Evolutionary conservation across 106 monocot genomes (phyloP), one percentile per base, ranked within the genome.

Genomic region (Cymbidium sinense): DNA sequence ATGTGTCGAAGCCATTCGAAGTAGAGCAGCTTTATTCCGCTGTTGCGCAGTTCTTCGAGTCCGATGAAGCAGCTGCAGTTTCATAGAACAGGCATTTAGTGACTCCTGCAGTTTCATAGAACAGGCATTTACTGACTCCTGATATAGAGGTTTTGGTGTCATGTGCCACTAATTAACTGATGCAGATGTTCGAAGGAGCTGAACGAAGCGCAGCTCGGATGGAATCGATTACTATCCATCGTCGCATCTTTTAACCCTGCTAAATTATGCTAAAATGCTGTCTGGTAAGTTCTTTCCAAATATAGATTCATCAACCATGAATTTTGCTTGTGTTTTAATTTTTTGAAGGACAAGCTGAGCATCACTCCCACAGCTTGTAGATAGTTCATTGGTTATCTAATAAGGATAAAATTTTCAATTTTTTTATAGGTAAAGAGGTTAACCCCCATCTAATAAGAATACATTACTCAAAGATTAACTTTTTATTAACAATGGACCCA

Each of bases 1-100:
- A 89, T 73, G 95, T 95, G 31, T 90, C 95, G 27, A 95, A 95
- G 74, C 95, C 95, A 72, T 89, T 95, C 52, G 93, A 95, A 79
- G 90, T 90, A 79, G 89, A 93, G 65, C 88, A 95, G 43, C 84
- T 93, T 43, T 96, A 93, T 75, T 85, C 95, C 27, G 87, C 88
- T 52, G 95, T 96, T 2, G 93, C 93, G 41, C 90, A 83, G 79
- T 93, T 93, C 79, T 83, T 96, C 13, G 83, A 88, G 77, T 64
- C 73, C 27, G 81, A 90, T 74, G 34, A 4, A 8, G 71, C 33
- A 15, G 67, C 31, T 67, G 31, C 15, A 67, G 67, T 34, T 67
- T 67, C 31, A 15, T 67, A 21, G 67, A 33, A 0, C 33, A 6
- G 67, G 0, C 67, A 31, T 67, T 29, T 67, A 2, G 3, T 52